Base-by-base conservation (phyloP, 163 green algal genomes). In the Trebouxiophyceae sp. region DNA sequence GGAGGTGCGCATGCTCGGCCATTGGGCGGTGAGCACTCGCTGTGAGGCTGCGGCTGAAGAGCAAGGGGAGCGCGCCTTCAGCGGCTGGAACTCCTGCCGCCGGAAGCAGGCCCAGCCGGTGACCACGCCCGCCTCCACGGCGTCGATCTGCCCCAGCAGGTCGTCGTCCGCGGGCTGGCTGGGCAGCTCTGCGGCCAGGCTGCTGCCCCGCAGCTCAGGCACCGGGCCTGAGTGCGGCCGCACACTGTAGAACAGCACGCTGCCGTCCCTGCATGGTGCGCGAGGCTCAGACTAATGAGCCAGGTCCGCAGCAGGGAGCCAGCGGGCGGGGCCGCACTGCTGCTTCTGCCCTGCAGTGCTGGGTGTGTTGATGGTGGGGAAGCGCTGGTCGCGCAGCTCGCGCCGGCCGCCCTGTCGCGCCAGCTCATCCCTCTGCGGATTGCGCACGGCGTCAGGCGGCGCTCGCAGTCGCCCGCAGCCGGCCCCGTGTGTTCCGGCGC, bases 41-140 rank as follows among this genome's bases (percentile, higher is more conserved):
- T 20, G 16, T 54, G 45, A n/a, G 45, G 16, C 45, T 54, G 45
- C 45, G 16, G 16, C 45, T n/a, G 39, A 50, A 16, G 16, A 50
- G 16, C 39, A 50, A n/a, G 39, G 39, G 16, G 39, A 19, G 22
- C 58, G 26, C 33, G 64, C 60, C 44, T 68, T 45, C 26, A 65
- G 31, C 33, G 64, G 33, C 33, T 60, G 22, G 16, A 3, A 33
- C 4, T 55, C 4, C 12, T 57, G 23, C 27, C 69, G 67, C 5
- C 65, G 62, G 19, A 77, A 8, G 57, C 80, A 86, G 4, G 80
- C 77, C 80, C 80, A 86, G 28, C 80, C 80, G 24, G 63, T 59
- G 6, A 80, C 66, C 27, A 50, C 31, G 2, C 79, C 79, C 3
- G 62, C 69, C 59, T 86, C 73, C 29, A 86, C 60, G 19, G 23